Percentiles rank a stretch among this genome's conserved stretches.
Evolutionary conservation across 805 yeast species (phyloP).

Genomic region (Metschnikowia proteae): DNA sequence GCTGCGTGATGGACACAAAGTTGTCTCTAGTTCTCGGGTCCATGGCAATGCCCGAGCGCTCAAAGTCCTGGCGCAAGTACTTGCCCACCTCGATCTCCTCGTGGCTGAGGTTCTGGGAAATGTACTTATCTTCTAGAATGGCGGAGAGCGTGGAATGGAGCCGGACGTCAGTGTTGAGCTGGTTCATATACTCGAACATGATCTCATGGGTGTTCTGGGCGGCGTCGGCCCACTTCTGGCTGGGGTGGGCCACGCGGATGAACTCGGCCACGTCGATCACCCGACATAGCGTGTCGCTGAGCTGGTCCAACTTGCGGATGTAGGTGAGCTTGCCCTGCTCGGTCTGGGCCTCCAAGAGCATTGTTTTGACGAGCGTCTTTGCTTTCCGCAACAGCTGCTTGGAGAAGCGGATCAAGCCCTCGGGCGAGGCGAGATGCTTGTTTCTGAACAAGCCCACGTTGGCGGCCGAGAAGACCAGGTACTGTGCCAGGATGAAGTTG

Average conservation of each 20-base stretch:
- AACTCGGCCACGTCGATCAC: constrained; percentile 94
- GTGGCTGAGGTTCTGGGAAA: constrained; percentile 39
- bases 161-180: constrained; percentile 77
- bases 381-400: constrained; percentile 63
- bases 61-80: constrained; percentile 77
- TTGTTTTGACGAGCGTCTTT: constrained; percentile 52
- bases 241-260: constrained; percentile 84
- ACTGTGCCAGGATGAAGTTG: constrained; percentile 38
- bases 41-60: constrained; percentile 85
- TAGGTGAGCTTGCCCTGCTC: constrained; percentile 45
- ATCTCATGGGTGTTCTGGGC: constrained; percentile 86
- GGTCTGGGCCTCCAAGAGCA: constrained; percentile 42
- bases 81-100: constrained; percentile 86
- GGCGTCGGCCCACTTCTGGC: constrained; percentile 60
- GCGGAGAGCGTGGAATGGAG: constrained; percentile 56
- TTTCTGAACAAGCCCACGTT: constrained; percentile 62
- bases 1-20: constrained; percentile 75
- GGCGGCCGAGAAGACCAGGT: constrained; percentile 14
- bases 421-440: constrained; percentile 62
- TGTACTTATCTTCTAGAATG: constrained; percentile 39
- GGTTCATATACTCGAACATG: constrained; percentile 92
- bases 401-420: constrained; percentile 68
- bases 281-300: constrained; percentile 85
- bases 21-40: constrained; percentile 57
- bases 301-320: constrained; percentile 66